Evolutionary conservation across 2,329 filamentous ascomycete species (phyloP).

Genomic region (Thielaviopsis euricoi): DNA sequence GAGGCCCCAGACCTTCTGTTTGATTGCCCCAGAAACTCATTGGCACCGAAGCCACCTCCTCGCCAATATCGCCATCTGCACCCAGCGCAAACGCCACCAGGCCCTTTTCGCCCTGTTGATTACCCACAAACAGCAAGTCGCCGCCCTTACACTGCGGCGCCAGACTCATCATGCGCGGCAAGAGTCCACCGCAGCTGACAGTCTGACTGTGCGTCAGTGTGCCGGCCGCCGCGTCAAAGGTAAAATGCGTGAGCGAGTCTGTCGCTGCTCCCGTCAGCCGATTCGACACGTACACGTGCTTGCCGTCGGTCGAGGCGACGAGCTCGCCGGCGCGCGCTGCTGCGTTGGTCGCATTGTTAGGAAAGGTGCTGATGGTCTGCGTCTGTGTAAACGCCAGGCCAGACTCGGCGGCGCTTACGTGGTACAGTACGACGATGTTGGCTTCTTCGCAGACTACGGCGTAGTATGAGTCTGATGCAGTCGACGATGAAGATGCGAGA

Average conservation of each 20-base stretch:
- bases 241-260: constrained; percentile 33
- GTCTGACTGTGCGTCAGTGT: constrained; percentile 20
- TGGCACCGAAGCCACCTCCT: constrained; percentile 4
- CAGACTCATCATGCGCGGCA: constrained; percentile 29
- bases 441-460: constrained; percentile 13
- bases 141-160: constrained; percentile 19
- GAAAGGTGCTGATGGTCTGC: constrained; percentile 1
- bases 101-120: constrained; percentile 26
- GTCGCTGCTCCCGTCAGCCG: constrained; percentile 27
- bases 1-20: constrained; percentile 1
- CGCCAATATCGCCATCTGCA: constrained; percentile 17
- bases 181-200: constrained; percentile 20
- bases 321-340: constrained; percentile 16
- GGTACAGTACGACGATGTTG: constrained; percentile 12
- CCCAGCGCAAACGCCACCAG: constrained; percentile 24
- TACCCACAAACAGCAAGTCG: constrained; percentile 27
- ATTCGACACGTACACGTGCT: constrained; percentile 35
- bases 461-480: constrained; percentile 6
- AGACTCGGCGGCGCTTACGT: constrained; percentile 18
- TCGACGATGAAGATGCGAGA: constrained; percentile 2
- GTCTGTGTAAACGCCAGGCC: background rate
- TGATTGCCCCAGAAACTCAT: constrained; percentile 6
- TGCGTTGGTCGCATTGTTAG: background rate
- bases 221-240: constrained; percentile 15
- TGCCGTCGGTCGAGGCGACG: background rate